Percentiles rank a stretch among this genome's conserved stretches.
Evolutionary conservation across 2,329 filamentous ascomycete species (phyloP).

Genomic region (Penicillium sp.): DNA sequence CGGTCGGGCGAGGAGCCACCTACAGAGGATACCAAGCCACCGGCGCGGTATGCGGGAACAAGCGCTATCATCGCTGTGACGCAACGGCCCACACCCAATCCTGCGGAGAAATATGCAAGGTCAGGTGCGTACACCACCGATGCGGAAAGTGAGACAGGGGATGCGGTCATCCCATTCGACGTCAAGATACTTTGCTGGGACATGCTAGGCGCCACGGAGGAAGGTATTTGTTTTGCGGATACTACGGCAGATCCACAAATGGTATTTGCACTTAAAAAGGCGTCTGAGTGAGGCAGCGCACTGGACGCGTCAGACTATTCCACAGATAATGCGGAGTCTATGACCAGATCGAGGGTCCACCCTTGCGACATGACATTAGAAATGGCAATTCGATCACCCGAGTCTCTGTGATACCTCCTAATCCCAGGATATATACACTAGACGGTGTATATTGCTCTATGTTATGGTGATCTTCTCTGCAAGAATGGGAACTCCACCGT

Average conservation of each 20-base stretch:
- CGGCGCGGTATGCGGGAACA: constrained; percentile 42
- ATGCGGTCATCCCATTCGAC: constrained; percentile 21
- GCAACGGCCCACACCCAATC: constrained; percentile 18
- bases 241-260: constrained; percentile 35
- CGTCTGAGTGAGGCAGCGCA: constrained; percentile 3
- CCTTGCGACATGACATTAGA: not conserved
- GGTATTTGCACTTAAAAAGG: constrained; percentile 29
- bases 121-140: constrained; percentile 7
- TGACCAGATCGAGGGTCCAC: not conserved
- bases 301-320: constrained; percentile 3
- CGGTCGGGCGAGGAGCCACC: constrained; percentile 37
- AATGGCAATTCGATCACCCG: not conserved
- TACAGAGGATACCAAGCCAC: constrained; percentile 28
- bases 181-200: constrained; percentile 40
- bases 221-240: constrained; percentile 42
- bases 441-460: constrained; percentile 2
- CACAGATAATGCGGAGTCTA: constrained; percentile 1
- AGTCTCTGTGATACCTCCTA: not conserved
- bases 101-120: not conserved
- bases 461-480: constrained; percentile 1
- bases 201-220: constrained; percentile 38
- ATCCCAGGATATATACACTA: not conserved
- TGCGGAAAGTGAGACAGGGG: constrained; percentile 10
- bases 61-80: constrained; percentile 38
- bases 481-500: not conserved